Base-by-base conservation (phyloP, 192 early-diverging fungal species). In the Phycomyces nitens region DNA sequence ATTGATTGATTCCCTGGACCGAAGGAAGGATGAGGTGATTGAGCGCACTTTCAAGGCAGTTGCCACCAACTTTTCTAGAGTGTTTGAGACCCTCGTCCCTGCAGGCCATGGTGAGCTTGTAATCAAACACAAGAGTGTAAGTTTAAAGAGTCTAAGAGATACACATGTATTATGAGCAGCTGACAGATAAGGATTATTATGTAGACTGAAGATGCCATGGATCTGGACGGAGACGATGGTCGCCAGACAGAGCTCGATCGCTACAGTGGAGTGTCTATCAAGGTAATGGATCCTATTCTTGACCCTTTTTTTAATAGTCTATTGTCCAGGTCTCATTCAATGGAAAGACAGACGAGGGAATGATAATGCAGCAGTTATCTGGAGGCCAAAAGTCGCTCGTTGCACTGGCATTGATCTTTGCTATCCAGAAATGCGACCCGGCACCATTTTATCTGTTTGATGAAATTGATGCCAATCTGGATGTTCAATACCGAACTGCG, bases 361-460 rank as follows among this genome's bases (percentile, higher is more conserved):
- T 95, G 44, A 83, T 88, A 52, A 97, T 97, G 94, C 86, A 92
- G 67, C 95, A 97, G 79, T 82, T 99, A 34, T 95, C 93, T 8
- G 97, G 97, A 29, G 97, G 97, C 5, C 97, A 99, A 83, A 99
- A 99, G 69, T 94, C 94, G 43, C 82, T 99, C 22, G 97, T 99
- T 7, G 97, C 97, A 0, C 83, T 99, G 49, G 92, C 94, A 10
- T 75, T 99, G 20, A 99, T 99, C 51, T 99, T 99, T 81, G 92
- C 97, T 0, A 99, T 99, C 66, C 97, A 99, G 76, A 83, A 87
- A 65, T 99, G 93, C 77, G 97, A 99, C 59, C 97, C 95, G 20
- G 97, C 97, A 55, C 97, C 97, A 10, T 99, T 99, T 76, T 99
- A 99, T 65, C 80, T 99, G 60, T 99, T 99, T 86, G 97, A 99